Evolutionary conservation across 176 grass and related monocot genomes (phyloP).

Genomic region (Oryza australiensis): DNA sequence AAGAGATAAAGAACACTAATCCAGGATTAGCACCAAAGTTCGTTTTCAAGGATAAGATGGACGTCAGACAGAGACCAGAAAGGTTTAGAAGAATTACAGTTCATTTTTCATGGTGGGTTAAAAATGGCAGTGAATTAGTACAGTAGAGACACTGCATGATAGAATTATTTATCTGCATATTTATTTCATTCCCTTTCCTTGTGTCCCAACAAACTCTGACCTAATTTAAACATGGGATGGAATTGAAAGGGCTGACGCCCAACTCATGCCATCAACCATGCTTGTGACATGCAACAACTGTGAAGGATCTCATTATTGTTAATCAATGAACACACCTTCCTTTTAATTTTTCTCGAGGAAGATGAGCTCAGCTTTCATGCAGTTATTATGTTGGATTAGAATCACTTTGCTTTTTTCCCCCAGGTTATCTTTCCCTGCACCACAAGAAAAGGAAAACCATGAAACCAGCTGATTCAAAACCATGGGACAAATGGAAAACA

Average conservation of each 20-base stretch:
- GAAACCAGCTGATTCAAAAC: background rate
- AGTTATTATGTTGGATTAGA: background rate
- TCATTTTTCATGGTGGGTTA: background rate
- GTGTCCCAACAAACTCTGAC: background rate
- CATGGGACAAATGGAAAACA: background rate
- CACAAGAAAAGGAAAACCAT: background rate
- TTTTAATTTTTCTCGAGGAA: background rate
- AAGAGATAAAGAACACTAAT: background rate
- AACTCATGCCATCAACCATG: background rate
- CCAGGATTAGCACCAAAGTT: background rate
- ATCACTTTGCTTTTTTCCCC: background rate
- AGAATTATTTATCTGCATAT: background rate
- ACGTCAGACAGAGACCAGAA: background rate
- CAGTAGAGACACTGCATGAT: background rate
- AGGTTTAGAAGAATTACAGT: background rate
- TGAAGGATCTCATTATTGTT: background rate
- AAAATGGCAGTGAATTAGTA: background rate
- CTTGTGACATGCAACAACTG: background rate
- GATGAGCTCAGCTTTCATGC: background rate
- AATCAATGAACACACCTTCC: background rate
- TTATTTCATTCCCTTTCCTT: background rate
- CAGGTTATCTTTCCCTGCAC: background rate
- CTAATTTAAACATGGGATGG: background rate
- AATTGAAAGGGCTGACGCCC: background rate
- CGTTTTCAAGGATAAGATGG: background rate